A percentile compares a stretch with the other conserved stretches of the same genome.
These are phyloP conservation scores for Alternaria ventricosa DNA, from an alignment of 2,329 filamentous ascomycete genomes.

Conservation along the genomic window DNA sequence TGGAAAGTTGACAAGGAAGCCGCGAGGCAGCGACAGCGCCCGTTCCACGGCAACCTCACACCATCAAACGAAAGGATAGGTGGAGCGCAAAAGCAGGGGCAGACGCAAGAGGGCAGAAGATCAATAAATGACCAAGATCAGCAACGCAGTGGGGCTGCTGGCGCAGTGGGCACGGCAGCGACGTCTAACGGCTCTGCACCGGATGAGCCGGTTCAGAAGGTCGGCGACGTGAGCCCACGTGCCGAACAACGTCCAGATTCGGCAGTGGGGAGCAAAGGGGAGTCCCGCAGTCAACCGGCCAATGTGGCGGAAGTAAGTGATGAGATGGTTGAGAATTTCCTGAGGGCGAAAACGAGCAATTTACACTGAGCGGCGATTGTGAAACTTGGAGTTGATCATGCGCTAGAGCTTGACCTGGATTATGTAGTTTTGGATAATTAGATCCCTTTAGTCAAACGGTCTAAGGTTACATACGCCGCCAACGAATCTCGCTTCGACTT, in stretches of 20 bases:
- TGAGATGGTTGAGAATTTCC: constrained; percentile 26
- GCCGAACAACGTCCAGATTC: background rate
- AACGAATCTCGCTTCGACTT: background rate
- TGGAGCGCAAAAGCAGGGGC: background rate
- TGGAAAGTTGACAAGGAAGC: constrained; percentile 42
- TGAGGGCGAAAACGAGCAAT: constrained; percentile 29
- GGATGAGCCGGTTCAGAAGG: background rate
- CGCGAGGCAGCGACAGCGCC: constrained; percentile 28
- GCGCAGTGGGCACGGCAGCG: background rate
- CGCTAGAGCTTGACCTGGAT: background rate
- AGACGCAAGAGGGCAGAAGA: background rate
- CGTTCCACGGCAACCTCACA: constrained; percentile 38
- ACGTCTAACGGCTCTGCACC: background rate
- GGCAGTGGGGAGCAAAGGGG: background rate
- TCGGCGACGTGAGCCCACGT: background rate
- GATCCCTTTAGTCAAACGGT: background rate
- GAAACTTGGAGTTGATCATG: background rate
- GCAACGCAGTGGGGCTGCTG: background rate
- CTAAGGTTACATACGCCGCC: background rate
- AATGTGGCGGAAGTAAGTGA: constrained; percentile 14
- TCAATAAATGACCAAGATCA: background rate
- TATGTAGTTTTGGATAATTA: background rate
- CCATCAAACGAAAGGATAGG: constrained; percentile 28
- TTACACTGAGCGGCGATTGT: background rate
- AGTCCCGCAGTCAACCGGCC: background rate